Evolutionary conservation across 805 yeast genomes (phyloP).

Genomic region (Tetrapisispora fleetii): DNA sequence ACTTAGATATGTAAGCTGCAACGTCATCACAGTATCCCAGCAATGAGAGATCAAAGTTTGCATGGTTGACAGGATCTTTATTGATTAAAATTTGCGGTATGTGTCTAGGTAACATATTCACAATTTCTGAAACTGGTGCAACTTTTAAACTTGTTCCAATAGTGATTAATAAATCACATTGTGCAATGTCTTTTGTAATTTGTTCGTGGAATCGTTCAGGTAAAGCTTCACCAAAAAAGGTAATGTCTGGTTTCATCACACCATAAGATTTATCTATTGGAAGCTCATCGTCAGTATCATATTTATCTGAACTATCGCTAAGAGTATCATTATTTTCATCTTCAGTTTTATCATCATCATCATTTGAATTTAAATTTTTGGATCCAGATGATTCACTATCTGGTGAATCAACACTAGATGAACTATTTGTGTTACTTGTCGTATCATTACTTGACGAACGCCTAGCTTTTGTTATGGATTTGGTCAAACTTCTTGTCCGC

Average conservation of each 20-base stretch:
- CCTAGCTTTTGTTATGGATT: neutral
- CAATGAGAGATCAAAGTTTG: slow-evolving; percentile 68
- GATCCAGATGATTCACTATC: neutral
- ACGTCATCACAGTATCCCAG: slow-evolving; percentile 80
- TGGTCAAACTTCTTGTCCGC: neutral
- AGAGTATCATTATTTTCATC: neutral
- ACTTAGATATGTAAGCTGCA: slow-evolving; percentile 51
- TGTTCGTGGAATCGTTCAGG: slow-evolving; percentile 59
- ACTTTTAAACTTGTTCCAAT: slow-evolving; percentile 89
- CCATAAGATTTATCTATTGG: slow-evolving; percentile 48
- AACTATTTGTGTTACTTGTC: neutral
- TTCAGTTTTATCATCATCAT: neutral
- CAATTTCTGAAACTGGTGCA: slow-evolving; percentile 84
- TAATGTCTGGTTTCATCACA: slow-evolving; percentile 85
- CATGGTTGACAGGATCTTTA: slow-evolving; percentile 63
- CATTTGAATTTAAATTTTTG: neutral
- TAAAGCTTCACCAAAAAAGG: slow-evolving; percentile 80
- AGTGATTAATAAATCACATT: slow-evolving; percentile 72
- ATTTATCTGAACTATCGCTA: neutral
- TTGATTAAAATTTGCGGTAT: slow-evolving; percentile 78
- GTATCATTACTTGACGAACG: neutral
- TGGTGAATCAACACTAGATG: neutral
- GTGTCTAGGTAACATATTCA: slow-evolving; percentile 57
- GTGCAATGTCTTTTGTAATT: slow-evolving; percentile 47
- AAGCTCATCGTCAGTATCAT: slow-evolving; percentile 6